A percentile compares a stretch with the other conserved stretches of the same genome.
Evolutionary conservation across 805 yeast genomes (phyloP).

Genomic region (Tetrapisispora namnaoensis): DNA sequence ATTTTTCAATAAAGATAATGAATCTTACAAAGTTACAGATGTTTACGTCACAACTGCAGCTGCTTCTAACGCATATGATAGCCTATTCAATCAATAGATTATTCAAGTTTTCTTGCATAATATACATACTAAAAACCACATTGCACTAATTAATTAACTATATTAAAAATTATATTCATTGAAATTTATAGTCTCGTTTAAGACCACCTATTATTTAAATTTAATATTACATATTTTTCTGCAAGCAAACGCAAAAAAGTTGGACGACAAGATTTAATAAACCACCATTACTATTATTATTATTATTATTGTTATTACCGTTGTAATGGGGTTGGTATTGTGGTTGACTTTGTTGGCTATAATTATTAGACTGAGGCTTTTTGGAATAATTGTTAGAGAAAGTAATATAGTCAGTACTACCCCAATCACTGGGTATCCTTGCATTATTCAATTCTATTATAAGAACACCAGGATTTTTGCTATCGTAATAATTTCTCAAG

Average conservation of each 20-base stretch:
- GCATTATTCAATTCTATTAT: conserved; percentile 53
- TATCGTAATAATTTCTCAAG: conserved; percentile 52
- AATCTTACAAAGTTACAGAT: not conserved
- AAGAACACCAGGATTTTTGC: conserved; percentile 71
- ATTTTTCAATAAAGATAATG: conserved; percentile 13
- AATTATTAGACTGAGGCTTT: conserved; percentile 1
- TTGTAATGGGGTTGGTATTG: conserved; percentile 15
- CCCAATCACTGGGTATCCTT: conserved; percentile 35
- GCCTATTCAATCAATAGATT: conserved; percentile 13
- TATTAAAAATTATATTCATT: not conserved
- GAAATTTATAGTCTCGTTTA: not conserved
- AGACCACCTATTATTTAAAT: not conserved
- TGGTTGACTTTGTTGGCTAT: conserved; percentile 14
- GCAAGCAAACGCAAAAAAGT: conserved; percentile 30
- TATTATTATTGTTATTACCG: conserved; percentile 4
- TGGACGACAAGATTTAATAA: conserved; percentile 23
- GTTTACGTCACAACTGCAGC: conserved; percentile 1
- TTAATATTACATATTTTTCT: conserved; percentile 11
- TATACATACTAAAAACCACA: not conserved
- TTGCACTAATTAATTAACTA: not conserved
- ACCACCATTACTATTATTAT: conserved; percentile 9
- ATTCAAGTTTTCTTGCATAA: not conserved
- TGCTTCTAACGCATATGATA: conserved; percentile 14
- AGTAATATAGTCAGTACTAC: conserved; percentile 1
- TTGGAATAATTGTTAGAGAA: conserved; percentile 1